Evolutionary conservation across 176 grass and related monocot species (phyloP), one percentile per base, ranked within the genome.

Genomic region (Hordeum marinum): DNA sequence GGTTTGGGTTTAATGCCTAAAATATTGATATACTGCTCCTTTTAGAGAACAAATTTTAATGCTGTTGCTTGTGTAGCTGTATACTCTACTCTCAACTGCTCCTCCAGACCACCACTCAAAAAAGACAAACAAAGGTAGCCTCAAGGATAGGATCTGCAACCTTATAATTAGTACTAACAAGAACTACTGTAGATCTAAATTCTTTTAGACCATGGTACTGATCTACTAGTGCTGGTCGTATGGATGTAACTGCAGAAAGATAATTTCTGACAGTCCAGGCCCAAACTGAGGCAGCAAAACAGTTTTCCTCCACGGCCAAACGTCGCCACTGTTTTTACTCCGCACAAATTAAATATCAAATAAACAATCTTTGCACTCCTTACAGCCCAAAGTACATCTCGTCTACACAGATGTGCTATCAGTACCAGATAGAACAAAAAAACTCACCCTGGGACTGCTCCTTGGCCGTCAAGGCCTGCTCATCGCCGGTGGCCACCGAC

Each of bases 371-470:
- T 50, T 74, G 42, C 17, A 26, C 45, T 40, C 21, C n/a, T 27
- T 18, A 37, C 7, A 67, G 3, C 42, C 14, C 17, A 83, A 72
- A 6, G 5, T 14, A 31, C 14, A 76, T 4, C 10, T n/a, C 20
- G 72, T 86, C 1, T 77, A 24, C 18, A n/a, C 23, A 66, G 31
- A 78, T 15, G 26, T 82, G 9, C 24, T 43, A 63, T 23, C 8
- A n/a, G 23, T 37, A 37, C 42, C 40, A 21, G 65, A 88, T 17
- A 50, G 46, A 50, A 50, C 46, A 78, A 1, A 67, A 78, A 29
- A 79, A 80, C 89, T 90, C 58, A 84, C 89, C 85, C 32, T 84
- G 81, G 23, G 40, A 72, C 61, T 77, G 61, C 23, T 84, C 89
- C 68, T 84, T 63, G 37, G 85, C 85, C 39, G 89, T 77, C 76